phyloP scores from a whole-genome alignment of 345 rosid species.

The Bruguiera sexangula region DNA sequence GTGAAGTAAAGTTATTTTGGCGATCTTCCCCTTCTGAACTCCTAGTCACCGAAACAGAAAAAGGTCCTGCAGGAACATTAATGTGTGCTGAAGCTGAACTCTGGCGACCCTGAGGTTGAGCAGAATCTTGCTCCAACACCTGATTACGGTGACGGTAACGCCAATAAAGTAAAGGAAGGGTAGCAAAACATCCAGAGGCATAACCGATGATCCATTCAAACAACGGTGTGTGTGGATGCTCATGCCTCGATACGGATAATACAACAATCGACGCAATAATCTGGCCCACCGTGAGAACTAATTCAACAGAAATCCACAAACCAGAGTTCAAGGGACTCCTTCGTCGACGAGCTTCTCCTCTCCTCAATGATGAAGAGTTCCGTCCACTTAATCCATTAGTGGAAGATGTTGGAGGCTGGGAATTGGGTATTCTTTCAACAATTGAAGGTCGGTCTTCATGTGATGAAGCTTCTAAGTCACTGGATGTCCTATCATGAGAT shows the following conservation, averaged over 20 bases:
- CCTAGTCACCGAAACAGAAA: constrained; percentile 67
- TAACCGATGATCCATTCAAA: constrained; percentile 89
- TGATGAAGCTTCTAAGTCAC: constrained; percentile 47
- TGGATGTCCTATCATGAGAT: constrained; percentile 52
- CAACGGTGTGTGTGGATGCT: constrained; percentile 74
- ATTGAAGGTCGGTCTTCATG: constrained; percentile 50
- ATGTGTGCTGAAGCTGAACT: constrained; percentile 52
- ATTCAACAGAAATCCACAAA: constrained; percentile 83
- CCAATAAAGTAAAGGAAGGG: constrained; percentile 88
- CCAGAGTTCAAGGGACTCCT: constrained; percentile 96
- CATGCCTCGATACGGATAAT: constrained; percentile 69
- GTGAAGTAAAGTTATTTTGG: constrained; percentile 38
- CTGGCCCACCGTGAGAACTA: constrained; percentile 78
- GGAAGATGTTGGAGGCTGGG: constrained; percentile 47
- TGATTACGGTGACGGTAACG: constrained; percentile 73
- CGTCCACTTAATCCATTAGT: constrained; percentile 51
- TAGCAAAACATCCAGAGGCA: constrained; percentile 82
- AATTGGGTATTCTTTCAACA: constrained; percentile 29
- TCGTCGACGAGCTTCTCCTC: constrained; percentile 64
- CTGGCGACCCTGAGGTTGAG: constrained; percentile 38
- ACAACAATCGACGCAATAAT: constrained; percentile 78
- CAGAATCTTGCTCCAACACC: constrained; percentile 58
- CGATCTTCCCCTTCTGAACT: constrained; percentile 66
- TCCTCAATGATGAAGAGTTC: constrained; percentile 41
- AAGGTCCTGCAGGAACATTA: constrained; percentile 71